Evolutionary conservation across 257 asterid genomes (phyloP), one percentile per base, ranked within the genome.

Genomic region (Echium plantagineum): DNA sequence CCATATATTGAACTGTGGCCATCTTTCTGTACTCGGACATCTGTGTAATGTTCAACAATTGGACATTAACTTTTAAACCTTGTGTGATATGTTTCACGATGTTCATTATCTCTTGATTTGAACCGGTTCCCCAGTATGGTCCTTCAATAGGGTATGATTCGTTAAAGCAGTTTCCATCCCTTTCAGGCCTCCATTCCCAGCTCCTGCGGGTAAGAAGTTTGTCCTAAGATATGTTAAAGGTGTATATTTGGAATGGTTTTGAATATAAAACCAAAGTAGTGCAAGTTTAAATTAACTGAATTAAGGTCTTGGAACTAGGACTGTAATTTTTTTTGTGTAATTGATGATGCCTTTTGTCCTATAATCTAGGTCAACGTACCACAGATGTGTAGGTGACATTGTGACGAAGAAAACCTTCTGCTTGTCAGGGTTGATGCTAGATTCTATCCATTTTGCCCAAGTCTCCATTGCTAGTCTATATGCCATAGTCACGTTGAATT

Each of bases 151-250:
- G 98, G 3, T 60, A 64, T 0, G 94, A 75, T 79, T 90, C 97
- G 13, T 73, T 78, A 64, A 74, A 90, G 78, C 98, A 90, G 74
- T 83, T 90, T 5, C 87, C 95, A 13, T 88, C 90, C 6, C 72
- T 76, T 79, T 87, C 94, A 0, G 84, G 75, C 20, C 81, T 83
- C 96, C 96, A 90, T 60, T 90, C 97, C 96, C 97, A 85, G 78
- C 81, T 81, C 96, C 96, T 87, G 46, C 2, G 6, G 5, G 46
- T 35, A 12, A 35, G 46, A 35, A 35, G 46, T 7, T 4, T 3
- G 13, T 35, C 46, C 46, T 35, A 35, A 35, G 46, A 5, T 35
- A 12, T 35, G 46, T 35, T 35, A 35, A 7, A 7, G 10, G 10
- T 35, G 12, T 66, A 72, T 60, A 38, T n/a, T 62, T 62, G 66